These are phyloP conservation scores for Cochlearia excelsa DNA, from an alignment of 345 rosid species.

Conservation along the genomic window DNA sequence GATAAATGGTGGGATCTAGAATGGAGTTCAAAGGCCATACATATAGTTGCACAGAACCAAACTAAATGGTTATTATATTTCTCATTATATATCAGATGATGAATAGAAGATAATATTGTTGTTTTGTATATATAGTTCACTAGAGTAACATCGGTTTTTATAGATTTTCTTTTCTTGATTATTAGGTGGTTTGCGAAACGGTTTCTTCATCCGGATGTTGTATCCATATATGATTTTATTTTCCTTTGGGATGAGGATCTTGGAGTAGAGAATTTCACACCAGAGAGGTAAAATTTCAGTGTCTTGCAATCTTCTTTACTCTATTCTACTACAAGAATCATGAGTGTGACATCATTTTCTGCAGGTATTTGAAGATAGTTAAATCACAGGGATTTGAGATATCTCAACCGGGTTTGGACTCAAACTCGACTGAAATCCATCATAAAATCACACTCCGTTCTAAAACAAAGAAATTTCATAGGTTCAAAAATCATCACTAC, in stretches of 20 bases:
- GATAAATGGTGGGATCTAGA: constrained; percentile 80
- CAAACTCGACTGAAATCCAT: constrained; percentile 85
- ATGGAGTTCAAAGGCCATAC: constrained; percentile 78
- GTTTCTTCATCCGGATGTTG: constrained; percentile 92
- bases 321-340: not conserved
- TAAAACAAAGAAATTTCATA: constrained; percentile 62
- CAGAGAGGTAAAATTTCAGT: constrained; percentile 49
- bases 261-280: constrained; percentile 77
- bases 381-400: constrained; percentile 83
- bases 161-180: not conserved
- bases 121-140: not conserved
- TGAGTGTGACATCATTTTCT: constrained; percentile 11
- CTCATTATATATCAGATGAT: not conserved
- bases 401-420: constrained; percentile 94
- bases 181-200: constrained; percentile 99
- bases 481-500: constrained; percentile 34
- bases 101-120: not conserved
- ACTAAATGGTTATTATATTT: constrained; percentile 70
- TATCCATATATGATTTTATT: constrained; percentile 74
- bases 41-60: constrained; percentile 88
- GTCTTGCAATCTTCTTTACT: not conserved
- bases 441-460: constrained; percentile 88
- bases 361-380: constrained; percentile 76
- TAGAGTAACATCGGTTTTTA: not conserved
- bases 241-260: constrained; percentile 99